These are phyloP conservation scores for Alternaria sp. DNA, from an alignment of 2,329 filamentous ascomycete species.

Conservation along the genomic window DNA sequence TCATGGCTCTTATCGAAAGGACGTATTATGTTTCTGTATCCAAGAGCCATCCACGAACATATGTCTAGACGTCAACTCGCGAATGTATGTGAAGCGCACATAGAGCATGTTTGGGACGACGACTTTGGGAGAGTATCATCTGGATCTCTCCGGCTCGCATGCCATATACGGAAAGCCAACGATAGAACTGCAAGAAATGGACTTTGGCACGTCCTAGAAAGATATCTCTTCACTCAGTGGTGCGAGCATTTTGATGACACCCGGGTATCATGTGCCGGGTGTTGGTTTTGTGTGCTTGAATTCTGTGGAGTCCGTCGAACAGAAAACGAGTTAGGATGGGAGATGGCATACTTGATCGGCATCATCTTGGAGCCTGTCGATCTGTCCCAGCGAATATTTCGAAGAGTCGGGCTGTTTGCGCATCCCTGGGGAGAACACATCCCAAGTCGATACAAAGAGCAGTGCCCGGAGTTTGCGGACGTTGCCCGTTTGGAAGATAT, in stretches of 20 bases:
- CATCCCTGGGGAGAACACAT: neutral
- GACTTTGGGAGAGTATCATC: neutral
- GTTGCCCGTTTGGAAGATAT: neutral
- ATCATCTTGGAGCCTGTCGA: neutral
- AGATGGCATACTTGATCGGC: neutral
- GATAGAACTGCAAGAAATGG: neutral
- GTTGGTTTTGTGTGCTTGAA: neutral
- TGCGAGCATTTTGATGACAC: neutral
- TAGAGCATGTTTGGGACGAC: neutral
- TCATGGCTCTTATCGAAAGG: neutral
- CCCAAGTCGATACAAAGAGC: neutral
- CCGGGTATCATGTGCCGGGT: fast-evolving
- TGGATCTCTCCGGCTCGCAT: neutral
- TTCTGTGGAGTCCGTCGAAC: no score
- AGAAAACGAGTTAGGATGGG: no score
- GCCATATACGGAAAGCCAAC: neutral
- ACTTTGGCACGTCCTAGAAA: no score
- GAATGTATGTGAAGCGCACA: fast-evolving
- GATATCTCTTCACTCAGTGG: no score
- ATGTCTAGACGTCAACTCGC: fast-evolving
- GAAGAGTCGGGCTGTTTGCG: neutral
- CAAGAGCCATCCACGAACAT: fast-evolving
- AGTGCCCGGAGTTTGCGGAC: neutral
- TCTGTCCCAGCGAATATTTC: neutral
- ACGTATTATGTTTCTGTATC: fast-evolving